Evolutionary conservation across 345 rosid genomes (phyloP).

Genomic region (Melastoma malabathricum): DNA sequence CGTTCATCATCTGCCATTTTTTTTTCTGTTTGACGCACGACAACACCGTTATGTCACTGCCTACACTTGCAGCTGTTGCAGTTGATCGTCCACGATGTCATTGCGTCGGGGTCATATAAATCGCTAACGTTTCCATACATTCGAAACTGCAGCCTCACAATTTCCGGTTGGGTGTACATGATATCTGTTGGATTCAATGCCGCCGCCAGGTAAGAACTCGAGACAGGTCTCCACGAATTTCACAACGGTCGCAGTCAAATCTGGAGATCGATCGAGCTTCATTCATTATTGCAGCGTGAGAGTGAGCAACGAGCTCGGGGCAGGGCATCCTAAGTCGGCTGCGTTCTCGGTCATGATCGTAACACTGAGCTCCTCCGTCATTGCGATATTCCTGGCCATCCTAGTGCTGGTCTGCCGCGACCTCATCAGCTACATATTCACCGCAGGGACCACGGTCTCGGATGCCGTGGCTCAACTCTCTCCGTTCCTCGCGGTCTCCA

Average conservation of each 20-base stretch:
- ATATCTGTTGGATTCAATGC: conserved; percentile 88
- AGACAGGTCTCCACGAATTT: not conserved
- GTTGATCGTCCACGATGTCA: not conserved
- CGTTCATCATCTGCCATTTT: not conserved
- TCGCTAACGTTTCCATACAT: not conserved
- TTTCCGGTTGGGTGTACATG: conserved; percentile 47
- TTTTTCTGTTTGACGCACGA: not conserved
- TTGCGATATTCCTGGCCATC: conserved; percentile 17
- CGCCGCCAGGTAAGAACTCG: conserved; percentile 48
- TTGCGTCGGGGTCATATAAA: not conserved
- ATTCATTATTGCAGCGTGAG: conserved; percentile 16
- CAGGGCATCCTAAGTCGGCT: conserved; percentile 28
- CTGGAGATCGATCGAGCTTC: not conserved
- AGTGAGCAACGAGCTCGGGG: conserved; percentile 34
- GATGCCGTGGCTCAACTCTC: conserved; percentile 26
- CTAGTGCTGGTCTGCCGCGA: conserved; percentile 18
- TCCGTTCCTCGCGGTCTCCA: conserved; percentile 23
- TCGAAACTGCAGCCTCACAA: conserved; percentile 29
- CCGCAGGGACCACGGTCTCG: conserved; percentile 22
- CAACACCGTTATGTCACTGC: not conserved
- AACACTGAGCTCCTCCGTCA: conserved; percentile 14
- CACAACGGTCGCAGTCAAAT: not conserved
- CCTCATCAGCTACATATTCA: conserved; percentile 33
- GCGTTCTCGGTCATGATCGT: conserved; percentile 22
- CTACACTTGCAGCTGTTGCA: no score